These are phyloP conservation scores for Cryptosporidium bovis DNA, from an alignment of 169 alveolate genomes.

Conservation along the genomic window DNA sequence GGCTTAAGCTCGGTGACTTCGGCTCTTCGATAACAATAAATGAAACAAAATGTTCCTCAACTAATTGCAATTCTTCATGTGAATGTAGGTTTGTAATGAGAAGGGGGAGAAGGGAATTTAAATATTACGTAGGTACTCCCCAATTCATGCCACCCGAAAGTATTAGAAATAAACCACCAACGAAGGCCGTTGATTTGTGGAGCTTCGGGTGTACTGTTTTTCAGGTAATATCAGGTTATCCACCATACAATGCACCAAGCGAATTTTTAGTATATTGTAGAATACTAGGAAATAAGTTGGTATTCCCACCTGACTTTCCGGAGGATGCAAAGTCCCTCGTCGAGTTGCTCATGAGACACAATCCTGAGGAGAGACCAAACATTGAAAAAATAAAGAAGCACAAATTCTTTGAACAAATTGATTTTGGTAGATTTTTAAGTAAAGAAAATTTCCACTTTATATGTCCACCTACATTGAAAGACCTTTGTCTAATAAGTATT, in stretches of 20 bases:
- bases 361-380: constrained; percentile 44
- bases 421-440: background rate
- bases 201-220: constrained; percentile 91
- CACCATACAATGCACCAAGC: constrained; percentile 76
- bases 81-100: constrained; percentile 25
- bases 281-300: constrained; percentile 7
- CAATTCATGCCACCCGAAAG: constrained; percentile 94
- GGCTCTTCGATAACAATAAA: constrained; percentile 86
- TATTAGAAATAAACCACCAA: constrained; percentile 86
- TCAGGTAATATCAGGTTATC: constrained; percentile 87
- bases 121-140: constrained; percentile 92
- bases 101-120: constrained; percentile 81
- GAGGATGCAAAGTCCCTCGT: constrained; percentile 31
- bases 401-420: constrained; percentile 23
- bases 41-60: constrained; percentile 32
- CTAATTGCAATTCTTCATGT: constrained; percentile 36
- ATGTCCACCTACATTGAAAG: constrained; percentile 47
- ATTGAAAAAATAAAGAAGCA: constrained; percentile 26
- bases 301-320: constrained; percentile 69
- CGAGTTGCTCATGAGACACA: constrained; percentile 14
- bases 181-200: constrained; percentile 90
- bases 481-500: constrained; percentile 25
- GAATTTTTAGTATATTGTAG: constrained; percentile 70
- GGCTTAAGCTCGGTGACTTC: constrained; percentile 71
- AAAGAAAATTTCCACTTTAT: background rate